Conservation (phyloP, 257 asterid genomes). For the Solanum peruvianum region DNA sequence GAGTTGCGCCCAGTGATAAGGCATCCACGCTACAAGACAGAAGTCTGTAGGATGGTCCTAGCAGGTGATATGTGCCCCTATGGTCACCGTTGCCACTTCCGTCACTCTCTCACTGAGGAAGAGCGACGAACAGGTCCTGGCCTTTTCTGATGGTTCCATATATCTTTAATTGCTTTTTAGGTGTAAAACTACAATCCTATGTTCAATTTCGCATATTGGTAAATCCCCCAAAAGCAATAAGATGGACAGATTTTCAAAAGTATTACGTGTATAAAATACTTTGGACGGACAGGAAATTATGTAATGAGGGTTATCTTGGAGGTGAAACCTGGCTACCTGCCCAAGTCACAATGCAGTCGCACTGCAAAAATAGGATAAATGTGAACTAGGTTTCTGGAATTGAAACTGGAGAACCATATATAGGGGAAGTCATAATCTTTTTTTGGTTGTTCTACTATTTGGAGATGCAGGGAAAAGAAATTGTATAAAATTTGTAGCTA, state of each 20-base stretch:
- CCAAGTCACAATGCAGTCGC: neutral
- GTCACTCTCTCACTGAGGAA: slow-evolving; percentile 65
- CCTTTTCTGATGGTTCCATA: neutral
- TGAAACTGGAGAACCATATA: neutral
- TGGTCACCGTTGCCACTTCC: slow-evolving; percentile 88
- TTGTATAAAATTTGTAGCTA: neutral
- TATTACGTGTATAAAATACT: neutral
- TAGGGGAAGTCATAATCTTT: neutral
- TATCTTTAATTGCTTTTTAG: neutral
- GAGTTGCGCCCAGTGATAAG: slow-evolving; percentile 75
- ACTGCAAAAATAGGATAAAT: neutral
- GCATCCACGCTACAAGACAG: slow-evolving; percentile 85
- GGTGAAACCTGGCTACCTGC: neutral
- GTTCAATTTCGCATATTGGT: neutral
- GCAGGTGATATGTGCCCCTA: slow-evolving; percentile 65
- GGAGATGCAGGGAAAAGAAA: neutral
- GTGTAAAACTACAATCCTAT: neutral
- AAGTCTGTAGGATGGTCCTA: slow-evolving; percentile 65
- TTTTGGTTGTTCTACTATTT: neutral
- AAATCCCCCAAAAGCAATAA: neutral
- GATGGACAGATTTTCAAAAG: neutral
- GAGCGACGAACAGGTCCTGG: slow-evolving; percentile 21
- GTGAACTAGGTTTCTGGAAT: neutral
- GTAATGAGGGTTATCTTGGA: neutral
- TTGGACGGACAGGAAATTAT: neutral